Evolutionary conservation across 345 rosid genomes (phyloP).

Genomic region (Syzygium jambos): DNA sequence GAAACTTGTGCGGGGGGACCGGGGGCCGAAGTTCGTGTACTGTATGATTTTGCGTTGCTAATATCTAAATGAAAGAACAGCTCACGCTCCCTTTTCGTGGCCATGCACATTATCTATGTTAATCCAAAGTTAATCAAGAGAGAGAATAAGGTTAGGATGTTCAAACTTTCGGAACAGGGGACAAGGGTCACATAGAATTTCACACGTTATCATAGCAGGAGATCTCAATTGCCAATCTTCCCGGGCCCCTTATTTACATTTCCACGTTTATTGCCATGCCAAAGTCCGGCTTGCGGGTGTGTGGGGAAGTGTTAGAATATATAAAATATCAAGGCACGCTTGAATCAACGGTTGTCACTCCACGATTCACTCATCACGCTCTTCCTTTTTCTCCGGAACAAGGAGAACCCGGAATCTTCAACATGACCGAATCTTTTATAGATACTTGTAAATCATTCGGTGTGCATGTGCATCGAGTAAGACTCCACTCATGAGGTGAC

Average conservation of each 20-base stretch:
- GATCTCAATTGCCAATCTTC: not conserved
- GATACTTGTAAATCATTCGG: fast-evolving
- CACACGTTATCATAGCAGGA: not conserved
- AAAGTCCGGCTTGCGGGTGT: not conserved
- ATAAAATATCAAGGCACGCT: not conserved
- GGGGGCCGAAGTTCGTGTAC: not conserved
- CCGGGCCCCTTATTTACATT: not conserved
- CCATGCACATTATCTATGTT: not conserved
- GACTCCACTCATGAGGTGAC: not conserved
- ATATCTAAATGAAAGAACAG: not conserved
- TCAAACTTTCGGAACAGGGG: not conserved
- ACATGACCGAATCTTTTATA: not conserved
- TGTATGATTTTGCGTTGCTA: not conserved
- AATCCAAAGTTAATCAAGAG: not conserved
- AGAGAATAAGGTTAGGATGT: not conserved
- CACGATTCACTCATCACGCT: not conserved
- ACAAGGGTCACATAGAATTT: not conserved
- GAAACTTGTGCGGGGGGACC: not conserved
- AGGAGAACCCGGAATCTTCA: not conserved
- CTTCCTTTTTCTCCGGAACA: not conserved
- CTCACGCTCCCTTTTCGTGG: not conserved
- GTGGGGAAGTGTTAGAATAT: not conserved
- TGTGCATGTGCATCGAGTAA: not conserved
- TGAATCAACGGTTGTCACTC: not conserved
- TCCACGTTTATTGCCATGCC: not conserved